A percentile compares a stretch with the other conserved stretches of the same genome.
Conservation (phyloP, 2,329 filamentous ascomycete genomes). For the Fusarium sp. region DNA sequence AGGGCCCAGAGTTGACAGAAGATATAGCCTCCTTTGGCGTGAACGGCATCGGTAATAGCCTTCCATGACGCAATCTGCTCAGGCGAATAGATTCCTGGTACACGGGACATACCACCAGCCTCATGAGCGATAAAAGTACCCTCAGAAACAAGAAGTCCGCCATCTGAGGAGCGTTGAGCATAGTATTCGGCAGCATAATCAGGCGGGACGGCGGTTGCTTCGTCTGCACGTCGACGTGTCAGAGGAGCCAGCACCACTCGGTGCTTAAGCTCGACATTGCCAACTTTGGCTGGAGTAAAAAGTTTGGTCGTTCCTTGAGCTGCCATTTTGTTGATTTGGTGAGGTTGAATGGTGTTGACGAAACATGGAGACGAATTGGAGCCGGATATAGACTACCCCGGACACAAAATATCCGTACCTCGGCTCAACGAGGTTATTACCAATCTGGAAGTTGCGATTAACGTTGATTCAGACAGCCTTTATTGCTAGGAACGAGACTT, state of each 20-base stretch:
- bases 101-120: constrained; percentile 47
- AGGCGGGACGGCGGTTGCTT: constrained; percentile 46
- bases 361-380: not conserved
- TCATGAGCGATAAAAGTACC: constrained; percentile 57
- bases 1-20: constrained; percentile 72
- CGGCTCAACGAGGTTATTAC: not conserved
- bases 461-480: not conserved
- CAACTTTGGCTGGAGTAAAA: constrained; percentile 57
- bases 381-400: not conserved
- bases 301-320: constrained; percentile 43
- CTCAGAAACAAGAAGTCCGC: constrained; percentile 58
- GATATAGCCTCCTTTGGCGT: constrained; percentile 70
- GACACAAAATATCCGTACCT: constrained; percentile 7
- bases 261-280: constrained; percentile 52
- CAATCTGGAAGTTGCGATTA: not conserved
- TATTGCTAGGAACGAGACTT: not conserved
- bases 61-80: constrained; percentile 70
- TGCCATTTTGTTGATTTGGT: constrained; percentile 11
- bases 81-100: constrained; percentile 64
- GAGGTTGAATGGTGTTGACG: not conserved
- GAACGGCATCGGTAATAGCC: constrained; percentile 69
- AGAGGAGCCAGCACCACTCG: constrained; percentile 67
- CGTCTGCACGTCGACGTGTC: constrained; percentile 63
- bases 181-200: constrained; percentile 59
- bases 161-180: constrained; percentile 57